Evolutionary conservation across 495 filamentous ascomycete species (phyloP), one percentile per base, ranked within the genome.

Genomic region (Antarctomyces pellizariae): DNA sequence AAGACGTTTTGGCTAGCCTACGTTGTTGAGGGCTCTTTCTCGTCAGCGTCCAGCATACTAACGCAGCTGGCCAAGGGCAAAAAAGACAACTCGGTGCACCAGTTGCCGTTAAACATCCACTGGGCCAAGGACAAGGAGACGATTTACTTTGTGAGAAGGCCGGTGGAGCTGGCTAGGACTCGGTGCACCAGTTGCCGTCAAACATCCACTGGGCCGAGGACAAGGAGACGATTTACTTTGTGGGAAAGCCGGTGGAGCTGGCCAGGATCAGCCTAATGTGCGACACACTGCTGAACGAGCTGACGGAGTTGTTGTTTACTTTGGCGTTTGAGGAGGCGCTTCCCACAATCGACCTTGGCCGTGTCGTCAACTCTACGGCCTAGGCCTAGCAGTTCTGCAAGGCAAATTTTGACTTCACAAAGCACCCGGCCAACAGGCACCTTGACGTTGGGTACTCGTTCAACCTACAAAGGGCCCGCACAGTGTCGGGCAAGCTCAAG

Each of bases 151-250:
- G 9, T 7, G 22, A 17, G 30, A 5, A 9, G 26, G 12, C 8
- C 5, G 6, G 23, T 32, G 5, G 10, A 20, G 14, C 20, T 32
- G 16, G 11, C 11, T 4, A 32, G 21, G 30, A 26, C 26, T 18
- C n/a, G n/a, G n/a, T n/a, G n/a, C n/a, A n/a, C n/a, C n/a, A n/a
- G 16, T 32, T 17, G 8, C 14, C n/a, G 4, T 16, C 13, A 2
- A 32, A 32, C 12, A 32, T 32, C 23, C 12, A 32, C 22, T 32
- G 12, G 23, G 12, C 14, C 9, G 30, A 25, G 5, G 16, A 32
- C 12, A 5, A 26, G n/a, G 2, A 32, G 30, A 32, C 30, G 2
- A 26, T 32, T 20, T 26, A 7, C 26, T 32, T 26, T 15, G 9
- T 7, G 22, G 23, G 30, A 5, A 9, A 32, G 12, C 8, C 5